Conservation (phyloP, 2,329 filamentous ascomycete genomes). For the Hypoxylon rubiginosum region DNA sequence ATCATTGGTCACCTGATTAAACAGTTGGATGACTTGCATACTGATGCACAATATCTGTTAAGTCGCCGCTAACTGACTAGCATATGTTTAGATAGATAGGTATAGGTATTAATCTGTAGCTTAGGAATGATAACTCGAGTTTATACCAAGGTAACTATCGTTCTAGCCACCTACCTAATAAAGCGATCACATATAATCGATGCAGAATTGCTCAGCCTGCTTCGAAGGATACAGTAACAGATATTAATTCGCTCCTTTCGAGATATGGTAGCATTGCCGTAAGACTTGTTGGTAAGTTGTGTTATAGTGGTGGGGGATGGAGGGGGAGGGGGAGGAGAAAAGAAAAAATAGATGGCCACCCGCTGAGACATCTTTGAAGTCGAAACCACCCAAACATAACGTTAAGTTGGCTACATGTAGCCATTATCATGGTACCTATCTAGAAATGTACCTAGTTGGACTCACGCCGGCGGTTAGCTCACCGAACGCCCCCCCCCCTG, state of each 20-base stretch:
- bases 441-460: conserved; percentile 5
- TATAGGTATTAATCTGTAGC: background rate
- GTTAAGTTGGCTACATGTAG: background rate
- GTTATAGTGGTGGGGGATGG: conserved; percentile 20
- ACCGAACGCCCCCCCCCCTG: conserved; percentile 13
- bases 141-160: background rate
- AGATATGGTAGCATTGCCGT: conserved; percentile 21
- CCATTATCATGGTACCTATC: background rate
- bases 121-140: conserved; percentile 7
- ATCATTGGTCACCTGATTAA: conserved; percentile 4
- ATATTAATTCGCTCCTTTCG: too few species aligned
- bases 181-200: background rate
- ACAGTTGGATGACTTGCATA: conserved; percentile 23
- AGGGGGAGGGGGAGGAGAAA: too few species aligned
- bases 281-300: conserved; percentile 3
- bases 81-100: conserved; percentile 13
- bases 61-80: background rate
- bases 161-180: conserved; percentile 11
- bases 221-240: background rate
- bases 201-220: background rate
- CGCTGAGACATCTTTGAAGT: conserved; percentile 18
- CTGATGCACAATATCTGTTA: conserved; percentile 7
- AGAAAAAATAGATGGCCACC: conserved; percentile 21
- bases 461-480: conserved; percentile 30
- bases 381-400: conserved; percentile 9